Evolutionary conservation across 2,329 filamentous ascomycete genomes (phyloP).

Genomic region (Corniculantispora saksenae): DNA sequence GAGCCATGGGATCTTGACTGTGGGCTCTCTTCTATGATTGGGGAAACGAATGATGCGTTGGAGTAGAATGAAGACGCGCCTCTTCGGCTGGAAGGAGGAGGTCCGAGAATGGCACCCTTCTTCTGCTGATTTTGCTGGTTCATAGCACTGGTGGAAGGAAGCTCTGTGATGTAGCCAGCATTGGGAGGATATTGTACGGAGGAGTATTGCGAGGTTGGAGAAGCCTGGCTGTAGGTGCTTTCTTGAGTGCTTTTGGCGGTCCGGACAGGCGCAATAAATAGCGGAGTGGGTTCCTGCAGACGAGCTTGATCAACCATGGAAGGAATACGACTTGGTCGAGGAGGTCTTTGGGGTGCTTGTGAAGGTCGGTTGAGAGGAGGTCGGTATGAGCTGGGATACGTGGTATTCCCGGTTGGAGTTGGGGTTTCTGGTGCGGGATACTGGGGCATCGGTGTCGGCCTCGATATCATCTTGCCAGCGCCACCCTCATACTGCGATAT

Average conservation of each 20-base stretch:
- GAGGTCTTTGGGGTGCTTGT: constrained; percentile 57
- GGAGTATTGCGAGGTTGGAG: not conserved
- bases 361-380: constrained; percentile 52
- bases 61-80: constrained; percentile 67
- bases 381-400: constrained; percentile 46
- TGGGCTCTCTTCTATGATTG: constrained; percentile 72
- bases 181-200: constrained; percentile 42
- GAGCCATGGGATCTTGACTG: constrained; percentile 61
- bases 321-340: constrained; percentile 60
- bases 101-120: constrained; percentile 57
- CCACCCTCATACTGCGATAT: constrained; percentile 12
- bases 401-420: constrained; percentile 32
- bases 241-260: constrained; percentile 38
- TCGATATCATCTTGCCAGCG: constrained; percentile 49
- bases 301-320: constrained; percentile 59
- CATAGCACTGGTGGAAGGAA: constrained; percentile 45
- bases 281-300: constrained; percentile 56
- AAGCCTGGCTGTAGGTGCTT: constrained; percentile 24
- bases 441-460: constrained; percentile 54
- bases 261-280: constrained; percentile 40
- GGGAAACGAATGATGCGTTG: constrained; percentile 67
- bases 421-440: constrained; percentile 53
- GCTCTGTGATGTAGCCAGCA: constrained; percentile 58
- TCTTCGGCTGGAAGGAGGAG: constrained; percentile 60
- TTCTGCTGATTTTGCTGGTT: constrained; percentile 35